Evolutionary conservation across 169 alveolate genomes (phyloP).

Genomic region (Plasmodium inui): DNA sequence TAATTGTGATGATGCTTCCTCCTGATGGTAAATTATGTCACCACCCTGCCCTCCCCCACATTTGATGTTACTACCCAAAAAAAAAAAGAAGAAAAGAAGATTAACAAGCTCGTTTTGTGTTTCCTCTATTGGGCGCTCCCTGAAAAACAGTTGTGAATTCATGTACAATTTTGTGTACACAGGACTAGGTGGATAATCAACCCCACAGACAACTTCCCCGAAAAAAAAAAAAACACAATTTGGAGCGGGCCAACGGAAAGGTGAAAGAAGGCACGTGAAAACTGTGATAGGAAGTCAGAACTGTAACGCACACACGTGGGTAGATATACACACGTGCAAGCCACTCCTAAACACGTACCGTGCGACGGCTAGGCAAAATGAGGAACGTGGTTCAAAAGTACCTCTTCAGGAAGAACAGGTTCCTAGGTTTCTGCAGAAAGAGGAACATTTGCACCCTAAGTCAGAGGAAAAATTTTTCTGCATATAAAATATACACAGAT

Average conservation of each 20-base stretch:
- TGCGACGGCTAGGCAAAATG: constrained; percentile 6
- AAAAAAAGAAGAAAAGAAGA: not conserved
- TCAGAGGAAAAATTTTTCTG: constrained; percentile 26
- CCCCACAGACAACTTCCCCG: not conserved
- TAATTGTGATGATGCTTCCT: not conserved
- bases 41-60: not conserved
- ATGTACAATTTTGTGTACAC: not conserved
- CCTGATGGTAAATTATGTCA: not conserved
- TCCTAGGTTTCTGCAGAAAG: not conserved
- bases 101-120: not conserved
- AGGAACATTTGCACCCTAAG: constrained; percentile 3
- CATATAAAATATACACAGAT: constrained; percentile 51
- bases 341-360: no score
- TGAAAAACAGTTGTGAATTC: not conserved
- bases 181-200: not conserved
- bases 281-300: not conserved
- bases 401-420: not conserved
- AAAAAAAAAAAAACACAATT: not conserved
- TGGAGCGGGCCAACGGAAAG: not conserved
- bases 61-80: not conserved
- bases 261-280: not conserved
- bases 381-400: constrained; percentile 19
- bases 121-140: not conserved
- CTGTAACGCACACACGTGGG: not conserved
- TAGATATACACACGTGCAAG: not conserved